Evolutionary conservation across 148 eudicot genomes (phyloP).

Genomic region (Nepenthes mirabilis): DNA sequence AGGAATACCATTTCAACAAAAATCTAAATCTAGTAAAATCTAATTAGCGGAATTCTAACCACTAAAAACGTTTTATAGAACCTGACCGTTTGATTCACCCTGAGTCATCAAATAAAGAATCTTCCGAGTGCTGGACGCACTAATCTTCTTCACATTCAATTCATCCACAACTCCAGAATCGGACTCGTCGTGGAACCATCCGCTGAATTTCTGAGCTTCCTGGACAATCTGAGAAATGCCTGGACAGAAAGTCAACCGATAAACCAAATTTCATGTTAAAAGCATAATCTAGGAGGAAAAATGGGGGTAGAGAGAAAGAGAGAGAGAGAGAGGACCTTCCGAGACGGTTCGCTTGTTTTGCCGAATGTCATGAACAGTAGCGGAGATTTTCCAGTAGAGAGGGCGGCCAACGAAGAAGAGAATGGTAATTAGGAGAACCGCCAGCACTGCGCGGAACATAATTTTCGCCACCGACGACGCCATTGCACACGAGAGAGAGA

Average conservation of each 20-base stretch:
- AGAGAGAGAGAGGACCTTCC: slow-evolving; percentile 21
- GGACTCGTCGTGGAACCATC: slow-evolving; percentile 36
- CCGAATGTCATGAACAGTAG: slow-evolving; percentile 44
- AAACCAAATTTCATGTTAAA: not conserved
- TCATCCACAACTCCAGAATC: slow-evolving; percentile 15
- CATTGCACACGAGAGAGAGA: slow-evolving; percentile 7
- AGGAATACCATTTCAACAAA: too few relatives aligned
- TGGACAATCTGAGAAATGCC: slow-evolving; percentile 36
- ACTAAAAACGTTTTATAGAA: too few relatives aligned
- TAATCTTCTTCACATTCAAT: too few relatives aligned
- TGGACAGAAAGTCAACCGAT: not conserved
- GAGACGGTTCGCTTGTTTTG: slow-evolving; percentile 39
- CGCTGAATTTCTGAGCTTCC: slow-evolving; percentile 39
- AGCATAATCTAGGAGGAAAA: not conserved
- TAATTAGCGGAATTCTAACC: too few relatives aligned
- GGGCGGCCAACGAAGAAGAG: slow-evolving; percentile 44
- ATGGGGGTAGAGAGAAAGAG: not conserved
- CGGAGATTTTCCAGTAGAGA: slow-evolving; percentile 58
- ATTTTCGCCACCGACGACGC: slow-evolving; percentile 23
- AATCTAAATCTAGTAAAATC: too few relatives aligned
- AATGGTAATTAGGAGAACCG: slow-evolving; percentile 9
- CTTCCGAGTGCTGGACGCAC: too few relatives aligned
- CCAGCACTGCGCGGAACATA: slow-evolving; percentile 20
- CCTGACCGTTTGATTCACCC: too few relatives aligned
- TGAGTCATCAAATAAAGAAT: too few relatives aligned